phyloP scores from a whole-genome alignment of 2,329 filamentous ascomycete genomes.

The Rutstroemia sydowiana region DNA sequence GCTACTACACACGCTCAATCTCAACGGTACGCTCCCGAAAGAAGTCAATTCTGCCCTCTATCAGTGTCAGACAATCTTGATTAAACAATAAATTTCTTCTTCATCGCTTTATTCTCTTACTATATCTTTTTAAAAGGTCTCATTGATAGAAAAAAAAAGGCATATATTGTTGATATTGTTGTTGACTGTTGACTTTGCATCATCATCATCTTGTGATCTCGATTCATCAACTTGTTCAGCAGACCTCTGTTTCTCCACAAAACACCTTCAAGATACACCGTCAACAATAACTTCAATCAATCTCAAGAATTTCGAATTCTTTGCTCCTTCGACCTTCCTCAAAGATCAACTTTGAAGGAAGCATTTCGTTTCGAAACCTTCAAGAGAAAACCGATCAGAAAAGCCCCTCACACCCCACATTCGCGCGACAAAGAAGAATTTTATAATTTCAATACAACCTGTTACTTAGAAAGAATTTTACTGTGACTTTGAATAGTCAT shows the following conservation, averaged over 20 bases:
- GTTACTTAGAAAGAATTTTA: conserved; percentile 18
- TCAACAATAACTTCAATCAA: neutral
- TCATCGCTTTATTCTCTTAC: too few species aligned
- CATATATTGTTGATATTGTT: neutral
- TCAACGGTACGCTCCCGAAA: conserved; percentile 17
- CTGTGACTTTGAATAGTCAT: conserved; percentile 88
- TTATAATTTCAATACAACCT: conserved; percentile 18
- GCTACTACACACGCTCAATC: conserved; percentile 13
- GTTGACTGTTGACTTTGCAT: neutral
- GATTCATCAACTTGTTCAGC: neutral
- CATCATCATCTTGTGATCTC: conserved; percentile 1
- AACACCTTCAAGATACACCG: neutral
- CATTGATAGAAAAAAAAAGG: neutral
- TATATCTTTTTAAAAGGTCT: neutral
- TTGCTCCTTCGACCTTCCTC: neutral
- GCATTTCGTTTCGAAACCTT: neutral
- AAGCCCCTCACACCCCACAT: conserved; percentile 7
- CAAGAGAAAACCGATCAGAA: conserved; percentile 8
- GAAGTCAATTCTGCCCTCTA: neutral
- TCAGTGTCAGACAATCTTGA: conserved; percentile 18
- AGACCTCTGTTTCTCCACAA: neutral
- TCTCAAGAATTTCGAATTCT: neutral
- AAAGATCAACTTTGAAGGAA: neutral
- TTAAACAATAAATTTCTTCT: conserved; percentile 9
- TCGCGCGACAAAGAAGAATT: conserved; percentile 17